A percentile compares a stretch with the other conserved stretches of the same genome.
phyloP scores from a whole-genome alignment of 257 asterid genomes.

The Cinchona pubescens region DNA sequence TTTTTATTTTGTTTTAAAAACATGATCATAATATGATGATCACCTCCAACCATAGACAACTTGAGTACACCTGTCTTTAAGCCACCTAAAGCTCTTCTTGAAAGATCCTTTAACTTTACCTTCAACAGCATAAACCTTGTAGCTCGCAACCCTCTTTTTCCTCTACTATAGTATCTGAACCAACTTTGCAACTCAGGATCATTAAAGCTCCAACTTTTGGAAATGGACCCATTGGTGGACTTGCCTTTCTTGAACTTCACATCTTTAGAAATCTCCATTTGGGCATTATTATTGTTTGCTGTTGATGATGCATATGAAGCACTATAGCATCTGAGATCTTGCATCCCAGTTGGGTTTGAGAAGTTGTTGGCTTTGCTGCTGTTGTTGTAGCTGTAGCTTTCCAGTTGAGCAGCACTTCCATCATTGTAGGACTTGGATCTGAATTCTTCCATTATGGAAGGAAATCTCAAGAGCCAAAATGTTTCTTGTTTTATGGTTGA shows the following conservation, averaged over 20 bases:
- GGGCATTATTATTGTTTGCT: conserved; percentile 25
- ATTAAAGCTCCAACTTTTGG: conserved; percentile 54
- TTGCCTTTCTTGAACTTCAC: conserved; percentile 67
- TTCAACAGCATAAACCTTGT: conserved; percentile 69
- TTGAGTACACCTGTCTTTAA: conserved; percentile 50
- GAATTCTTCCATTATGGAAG: conserved; percentile 43
- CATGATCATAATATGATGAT: conserved; percentile 1
- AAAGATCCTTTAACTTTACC: conserved; percentile 74
- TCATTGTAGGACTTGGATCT: conserved; percentile 39
- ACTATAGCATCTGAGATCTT: conserved; percentile 77
- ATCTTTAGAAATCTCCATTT: conserved; percentile 46
- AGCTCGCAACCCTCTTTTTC: conserved; percentile 81
- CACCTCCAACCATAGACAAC: conserved; percentile 47
- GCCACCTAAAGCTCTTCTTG: conserved; percentile 67
- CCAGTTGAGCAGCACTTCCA: conserved; percentile 30
- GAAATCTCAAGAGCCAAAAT: neutral
- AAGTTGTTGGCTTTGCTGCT: conserved; percentile 15
- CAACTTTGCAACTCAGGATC: conserved; percentile 84
- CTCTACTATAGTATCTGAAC: too few relatives aligned
- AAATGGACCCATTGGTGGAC: conserved; percentile 42
- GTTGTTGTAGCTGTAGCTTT: conserved; percentile 21
- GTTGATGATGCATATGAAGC: conserved; percentile 52
- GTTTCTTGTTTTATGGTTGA: neutral
- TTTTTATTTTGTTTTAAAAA: too few relatives aligned
- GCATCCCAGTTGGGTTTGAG: conserved; percentile 47